Evolutionary conservation across 768 basidiomycete genomes (phyloP).

Genomic region (Boletales sp.): DNA sequence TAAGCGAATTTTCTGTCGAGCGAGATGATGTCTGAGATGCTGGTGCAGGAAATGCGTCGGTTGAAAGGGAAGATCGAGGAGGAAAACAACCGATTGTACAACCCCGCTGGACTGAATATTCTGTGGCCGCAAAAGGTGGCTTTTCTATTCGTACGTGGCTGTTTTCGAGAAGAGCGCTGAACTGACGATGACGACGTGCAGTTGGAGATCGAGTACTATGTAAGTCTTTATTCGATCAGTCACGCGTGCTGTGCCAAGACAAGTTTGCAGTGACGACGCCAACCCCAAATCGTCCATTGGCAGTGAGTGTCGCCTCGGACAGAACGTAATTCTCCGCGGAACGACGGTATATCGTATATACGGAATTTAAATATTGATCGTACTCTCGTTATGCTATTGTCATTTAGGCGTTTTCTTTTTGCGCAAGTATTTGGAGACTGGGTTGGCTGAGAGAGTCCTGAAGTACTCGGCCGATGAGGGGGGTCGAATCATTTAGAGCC

Average conservation of each 20-base stretch:
- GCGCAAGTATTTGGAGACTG: too few relatives aligned
- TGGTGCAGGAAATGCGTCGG: constrained; percentile 68
- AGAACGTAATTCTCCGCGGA: constrained; percentile 4
- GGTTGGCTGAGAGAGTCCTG: too few relatives aligned
- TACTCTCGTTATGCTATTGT: neutral
- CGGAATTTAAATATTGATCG: neutral
- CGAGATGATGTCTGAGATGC: constrained; percentile 2
- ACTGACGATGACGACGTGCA: constrained; percentile 29
- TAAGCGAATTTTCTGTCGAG: constrained; percentile 24
- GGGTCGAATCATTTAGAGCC: too few relatives aligned
- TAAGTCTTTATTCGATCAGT: constrained; percentile 36
- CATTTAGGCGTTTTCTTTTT: too few relatives aligned
- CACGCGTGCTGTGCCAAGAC: neutral
- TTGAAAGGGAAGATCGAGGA: constrained; percentile 60
- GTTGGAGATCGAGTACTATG: constrained; percentile 96
- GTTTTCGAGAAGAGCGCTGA: neutral
- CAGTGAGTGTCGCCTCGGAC: too few relatives aligned
- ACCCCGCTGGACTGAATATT: constrained; percentile 84
- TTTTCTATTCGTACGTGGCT: constrained; percentile 81
- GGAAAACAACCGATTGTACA: constrained; percentile 72
- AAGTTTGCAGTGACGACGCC: constrained; percentile 17
- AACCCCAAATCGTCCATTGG: too few relatives aligned
- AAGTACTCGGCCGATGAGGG: too few relatives aligned
- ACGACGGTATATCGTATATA: constrained; percentile 15
- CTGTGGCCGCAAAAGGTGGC: constrained; percentile 82